Base-by-base conservation (phyloP, 2,329 filamentous ascomycete genomes). In the Didymosphaeria variabile region DNA sequence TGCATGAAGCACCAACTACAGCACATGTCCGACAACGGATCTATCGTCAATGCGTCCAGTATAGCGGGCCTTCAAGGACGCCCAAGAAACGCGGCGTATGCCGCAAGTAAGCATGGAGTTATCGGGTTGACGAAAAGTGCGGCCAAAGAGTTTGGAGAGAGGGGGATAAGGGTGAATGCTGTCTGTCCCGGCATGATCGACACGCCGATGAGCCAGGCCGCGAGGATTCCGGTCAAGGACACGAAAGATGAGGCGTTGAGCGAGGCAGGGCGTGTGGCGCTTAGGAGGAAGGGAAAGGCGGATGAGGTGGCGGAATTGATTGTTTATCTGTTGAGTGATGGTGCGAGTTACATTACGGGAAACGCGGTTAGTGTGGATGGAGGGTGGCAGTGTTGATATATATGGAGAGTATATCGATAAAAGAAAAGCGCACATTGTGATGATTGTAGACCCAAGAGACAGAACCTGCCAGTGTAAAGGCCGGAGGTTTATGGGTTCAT, bases 31-130 rank as follows among this genome's bases (percentile, higher is more conserved):
- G 66, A 72, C 38, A 58, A 62, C 2, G 73, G 72, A 0, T 66
- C 61, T 8, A 73, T 79, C 42, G 75, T 78, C 1, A 77, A 77
- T 23, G 58, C 59, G 40, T 23, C 57, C 17, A 56, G 50, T 51
- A 81, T 84, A 38, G 84, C 84, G 50, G 85, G 85, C n/a, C 64
- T 81, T 3, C 75, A 77, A 65, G 81, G 80, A 76, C 66, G 81
- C 76, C 76, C 69, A 15, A 65, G 68, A 9, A 65, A 65, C 42
- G 74, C 70, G 32, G 74, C 75, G 8, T 79, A 79, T 57, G 57
- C 66, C 5, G 73, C 77, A 2, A 72, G 65, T 15, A 80, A 80
- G 62, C 78, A 79, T 59, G 78, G 69, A 2, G 74, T 80, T 9
- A 68, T 79, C 15, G 78, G 79, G 3, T 62, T 80, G 34, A 79